These are phyloP conservation scores for Rhizomucor miehei DNA, from an alignment of 371 early-diverging fungal species.

Conservation along the genomic window DNA sequence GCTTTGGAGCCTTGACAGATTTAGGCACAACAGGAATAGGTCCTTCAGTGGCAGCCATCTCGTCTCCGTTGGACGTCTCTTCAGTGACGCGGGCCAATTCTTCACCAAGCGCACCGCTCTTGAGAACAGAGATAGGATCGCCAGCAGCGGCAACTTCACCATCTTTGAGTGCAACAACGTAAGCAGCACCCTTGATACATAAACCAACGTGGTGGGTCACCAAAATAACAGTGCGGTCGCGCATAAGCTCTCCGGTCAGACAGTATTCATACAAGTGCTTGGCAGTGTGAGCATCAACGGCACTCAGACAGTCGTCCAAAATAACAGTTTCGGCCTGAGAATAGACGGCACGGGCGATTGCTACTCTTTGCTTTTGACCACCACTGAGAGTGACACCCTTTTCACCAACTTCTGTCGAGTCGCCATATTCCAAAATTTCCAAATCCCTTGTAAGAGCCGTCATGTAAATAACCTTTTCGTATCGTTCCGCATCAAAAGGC, in stretches of 20 bases:
- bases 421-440: slow-evolving; percentile 77
- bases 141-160: slow-evolving; percentile 68
- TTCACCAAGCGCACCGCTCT: slow-evolving; percentile 48
- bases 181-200: slow-evolving; percentile 67
- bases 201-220: slow-evolving; percentile 84
- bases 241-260: slow-evolving; percentile 62
- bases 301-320: slow-evolving; percentile 79
- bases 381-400: slow-evolving; percentile 87
- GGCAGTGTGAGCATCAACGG: slow-evolving; percentile 87
- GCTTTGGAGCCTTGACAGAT: slow-evolving; percentile 14
- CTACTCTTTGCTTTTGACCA: slow-evolving; percentile 78
- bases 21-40: slow-evolving; percentile 30
- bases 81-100: slow-evolving; percentile 25
- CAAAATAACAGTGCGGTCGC: slow-evolving; percentile 74
- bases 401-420: slow-evolving; percentile 88
- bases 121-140: slow-evolving; percentile 39
- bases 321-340: slow-evolving; percentile 65
- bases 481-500: slow-evolving; percentile 63
- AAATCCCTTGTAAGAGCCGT: slow-evolving; percentile 80
- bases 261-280: slow-evolving; percentile 73
- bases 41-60: slow-evolving; percentile 29
- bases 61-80: slow-evolving; percentile 13
- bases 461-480: slow-evolving; percentile 59
- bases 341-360: slow-evolving; percentile 80
- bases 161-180: slow-evolving; percentile 69